Evolutionary conservation across 257 asterid species (phyloP).

Genomic region (Solanum appendiculatum): DNA sequence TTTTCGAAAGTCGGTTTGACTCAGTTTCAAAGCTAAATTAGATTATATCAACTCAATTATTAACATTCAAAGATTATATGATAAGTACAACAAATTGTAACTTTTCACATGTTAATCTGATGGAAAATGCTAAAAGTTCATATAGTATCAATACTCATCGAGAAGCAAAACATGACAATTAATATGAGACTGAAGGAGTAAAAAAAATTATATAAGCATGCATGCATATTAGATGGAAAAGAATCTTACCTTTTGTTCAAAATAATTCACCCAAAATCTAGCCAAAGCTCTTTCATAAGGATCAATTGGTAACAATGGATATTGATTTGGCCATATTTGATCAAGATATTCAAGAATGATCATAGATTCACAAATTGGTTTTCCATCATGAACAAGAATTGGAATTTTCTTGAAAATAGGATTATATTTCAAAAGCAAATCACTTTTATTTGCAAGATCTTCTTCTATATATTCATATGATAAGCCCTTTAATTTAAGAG

Average conservation of each 20-base stretch:
- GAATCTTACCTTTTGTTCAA: not conserved
- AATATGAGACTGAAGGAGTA: rapidly evolving
- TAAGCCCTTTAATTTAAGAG: constrained; percentile 6
- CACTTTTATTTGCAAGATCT: constrained; percentile 4
- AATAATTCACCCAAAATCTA: constrained; percentile 4
- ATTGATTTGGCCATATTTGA: not conserved
- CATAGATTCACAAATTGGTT: constrained; percentile 6
- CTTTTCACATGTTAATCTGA: no score
- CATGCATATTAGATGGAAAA: not conserved
- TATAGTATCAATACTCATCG: not conserved
- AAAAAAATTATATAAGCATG: no score
- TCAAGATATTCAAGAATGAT: constrained; percentile 7
- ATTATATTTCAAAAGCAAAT: not conserved
- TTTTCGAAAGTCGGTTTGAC: no score
- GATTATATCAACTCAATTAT: no score
- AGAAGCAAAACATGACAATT: not conserved
- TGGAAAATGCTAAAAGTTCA: no score
- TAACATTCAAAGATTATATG: no score
- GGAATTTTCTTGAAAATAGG: constrained; percentile 7
- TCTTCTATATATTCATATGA: constrained; percentile 5
- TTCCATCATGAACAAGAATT: constrained; percentile 5
- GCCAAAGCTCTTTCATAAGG: constrained; percentile 2
- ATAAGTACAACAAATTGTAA: no score
- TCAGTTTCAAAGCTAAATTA: no score
- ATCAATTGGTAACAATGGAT: constrained; percentile 7